These are phyloP conservation scores for Exidia glandulosa DNA, from an alignment of 768 basidiomycete genomes.

Conservation along the genomic window DNA sequence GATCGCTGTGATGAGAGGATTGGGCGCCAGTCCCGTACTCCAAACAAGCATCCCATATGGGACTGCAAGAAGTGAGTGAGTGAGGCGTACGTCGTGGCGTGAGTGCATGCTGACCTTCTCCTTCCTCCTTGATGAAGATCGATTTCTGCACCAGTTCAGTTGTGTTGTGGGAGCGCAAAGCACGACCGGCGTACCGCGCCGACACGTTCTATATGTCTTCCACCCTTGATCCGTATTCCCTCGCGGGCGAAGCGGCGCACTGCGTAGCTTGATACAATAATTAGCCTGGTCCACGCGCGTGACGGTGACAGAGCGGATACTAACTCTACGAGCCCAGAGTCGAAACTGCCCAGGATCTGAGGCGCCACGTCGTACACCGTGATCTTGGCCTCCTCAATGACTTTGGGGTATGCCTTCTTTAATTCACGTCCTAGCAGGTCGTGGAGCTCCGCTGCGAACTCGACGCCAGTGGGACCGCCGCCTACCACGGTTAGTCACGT, in stretches of 20 bases:
- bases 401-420: slow-evolving; percentile 44
- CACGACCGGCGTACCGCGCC: slow-evolving; percentile 32
- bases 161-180: neutral
- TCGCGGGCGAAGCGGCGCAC: slow-evolving; percentile 62
- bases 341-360: slow-evolving; percentile 64
- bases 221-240: slow-evolving; percentile 60
- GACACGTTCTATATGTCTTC: slow-evolving; percentile 62
- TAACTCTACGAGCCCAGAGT: slow-evolving; percentile 51
- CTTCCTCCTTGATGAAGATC: slow-evolving; percentile 60
- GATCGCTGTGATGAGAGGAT: slow-evolving; percentile 61
- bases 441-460: slow-evolving; percentile 75
- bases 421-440: slow-evolving; percentile 67
- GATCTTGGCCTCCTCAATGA: slow-evolving; percentile 56
- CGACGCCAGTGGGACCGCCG: slow-evolving; percentile 71
- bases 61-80: slow-evolving; percentile 29
- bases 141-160: slow-evolving; percentile 34
- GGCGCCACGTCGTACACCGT: slow-evolving; percentile 77
- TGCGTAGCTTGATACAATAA: slow-evolving; percentile 39
- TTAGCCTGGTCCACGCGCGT: neutral
- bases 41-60: slow-evolving; percentile 77
- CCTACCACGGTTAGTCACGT: slow-evolving; percentile 24
- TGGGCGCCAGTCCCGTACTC: slow-evolving; percentile 78
- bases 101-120: slow-evolving; percentile 38
- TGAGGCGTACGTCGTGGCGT: slow-evolving; percentile 4
- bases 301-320: slow-evolving; percentile 9